A percentile compares a stretch with the other conserved stretches of the same genome.
Conservation (phyloP, 768 basidiomycete species). For the Serendipita sp. region DNA sequence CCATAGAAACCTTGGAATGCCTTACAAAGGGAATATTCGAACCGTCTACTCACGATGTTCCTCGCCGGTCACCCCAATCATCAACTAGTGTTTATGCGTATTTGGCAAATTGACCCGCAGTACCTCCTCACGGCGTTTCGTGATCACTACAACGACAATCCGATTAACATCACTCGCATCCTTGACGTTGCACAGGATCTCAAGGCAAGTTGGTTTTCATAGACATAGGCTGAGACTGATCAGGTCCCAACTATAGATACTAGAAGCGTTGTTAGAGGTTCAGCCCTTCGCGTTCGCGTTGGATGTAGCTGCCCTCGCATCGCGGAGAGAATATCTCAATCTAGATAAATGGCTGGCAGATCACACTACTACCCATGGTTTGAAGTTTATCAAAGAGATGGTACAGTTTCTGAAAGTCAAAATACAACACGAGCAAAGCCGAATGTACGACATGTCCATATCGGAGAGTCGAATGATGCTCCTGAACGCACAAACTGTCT, state of each 20-base stretch:
- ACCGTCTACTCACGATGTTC: conserved; percentile 77
- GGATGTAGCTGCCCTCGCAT: conserved; percentile 88
- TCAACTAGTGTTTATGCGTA: conserved; percentile 90
- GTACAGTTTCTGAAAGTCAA: conserved; percentile 85
- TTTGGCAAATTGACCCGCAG: conserved; percentile 80
- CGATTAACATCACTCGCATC: conserved; percentile 85
- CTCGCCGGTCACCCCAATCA: conserved; percentile 86
- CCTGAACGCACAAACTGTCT: conserved; percentile 74
- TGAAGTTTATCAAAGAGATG: conserved; percentile 73
- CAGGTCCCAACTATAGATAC: conserved; percentile 37
- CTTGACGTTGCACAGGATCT: conserved; percentile 91
- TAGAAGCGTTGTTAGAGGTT: conserved; percentile 83
- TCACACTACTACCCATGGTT: conserved; percentile 66
- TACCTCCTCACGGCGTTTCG: conserved; percentile 80
- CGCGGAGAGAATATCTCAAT: conserved; percentile 84
- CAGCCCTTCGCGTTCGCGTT: conserved; percentile 80
- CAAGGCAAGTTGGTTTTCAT: conserved; percentile 39
- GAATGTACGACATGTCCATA: conserved; percentile 55
- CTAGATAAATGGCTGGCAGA: conserved; percentile 94
- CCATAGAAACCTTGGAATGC: conserved; percentile 77
- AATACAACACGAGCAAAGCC: conserved; percentile 65
- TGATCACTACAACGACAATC: conserved; percentile 83
- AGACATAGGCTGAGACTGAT: not conserved
- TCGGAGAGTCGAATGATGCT: conserved; percentile 71
- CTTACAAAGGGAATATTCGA: conserved; percentile 73